Evolutionary conservation across 2,329 filamentous ascomycete genomes (phyloP).

Genomic region (Xylariaceae sp.): DNA sequence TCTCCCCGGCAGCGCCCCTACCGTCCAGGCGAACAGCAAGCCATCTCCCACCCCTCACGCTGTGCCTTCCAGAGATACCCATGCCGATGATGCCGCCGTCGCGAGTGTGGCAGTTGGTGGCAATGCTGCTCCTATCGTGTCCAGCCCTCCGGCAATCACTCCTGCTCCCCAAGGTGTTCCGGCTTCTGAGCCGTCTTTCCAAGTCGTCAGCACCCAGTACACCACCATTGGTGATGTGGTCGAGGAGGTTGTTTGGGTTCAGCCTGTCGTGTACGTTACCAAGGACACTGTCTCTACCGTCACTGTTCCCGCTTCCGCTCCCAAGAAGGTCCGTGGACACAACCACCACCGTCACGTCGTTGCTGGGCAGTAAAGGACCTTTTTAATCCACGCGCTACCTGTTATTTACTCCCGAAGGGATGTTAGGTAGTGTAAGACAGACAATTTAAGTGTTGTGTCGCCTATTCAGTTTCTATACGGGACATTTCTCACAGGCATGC

Average conservation of each 20-base stretch:
- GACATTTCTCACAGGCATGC: constrained; percentile 26
- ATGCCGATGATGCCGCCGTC: constrained; percentile 31
- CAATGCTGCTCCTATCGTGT: constrained; percentile 11
- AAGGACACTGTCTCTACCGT: constrained; percentile 37
- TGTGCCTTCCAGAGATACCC: constrained; percentile 21
- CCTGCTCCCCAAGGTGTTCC: constrained; percentile 22
- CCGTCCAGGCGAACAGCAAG: neutral
- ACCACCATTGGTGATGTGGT: constrained; percentile 46
- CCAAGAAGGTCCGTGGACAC: constrained; percentile 32
- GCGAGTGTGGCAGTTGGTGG: constrained; percentile 16
- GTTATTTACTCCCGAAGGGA: constrained; percentile 27
- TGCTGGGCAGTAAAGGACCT: constrained; percentile 15
- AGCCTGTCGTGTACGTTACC: constrained; percentile 50
- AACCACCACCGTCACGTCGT: constrained; percentile 30
- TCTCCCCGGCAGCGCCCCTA: constrained; percentile 17
- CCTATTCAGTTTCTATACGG: constrained; percentile 21
- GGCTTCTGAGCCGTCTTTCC: constrained; percentile 34
- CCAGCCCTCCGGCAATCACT: constrained; percentile 22
- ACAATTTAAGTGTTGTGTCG: constrained; percentile 24
- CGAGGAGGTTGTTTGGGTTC: constrained; percentile 52
- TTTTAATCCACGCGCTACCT: constrained; percentile 2
- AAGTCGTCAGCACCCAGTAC: constrained; percentile 47
- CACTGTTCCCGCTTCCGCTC: constrained; percentile 37
- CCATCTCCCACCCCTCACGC: constrained; percentile 9
- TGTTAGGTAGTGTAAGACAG: constrained; percentile 18